phyloP scores from a whole-genome alignment of 495 filamentous ascomycete genomes.

The Apiosordaria backusii region DNA sequence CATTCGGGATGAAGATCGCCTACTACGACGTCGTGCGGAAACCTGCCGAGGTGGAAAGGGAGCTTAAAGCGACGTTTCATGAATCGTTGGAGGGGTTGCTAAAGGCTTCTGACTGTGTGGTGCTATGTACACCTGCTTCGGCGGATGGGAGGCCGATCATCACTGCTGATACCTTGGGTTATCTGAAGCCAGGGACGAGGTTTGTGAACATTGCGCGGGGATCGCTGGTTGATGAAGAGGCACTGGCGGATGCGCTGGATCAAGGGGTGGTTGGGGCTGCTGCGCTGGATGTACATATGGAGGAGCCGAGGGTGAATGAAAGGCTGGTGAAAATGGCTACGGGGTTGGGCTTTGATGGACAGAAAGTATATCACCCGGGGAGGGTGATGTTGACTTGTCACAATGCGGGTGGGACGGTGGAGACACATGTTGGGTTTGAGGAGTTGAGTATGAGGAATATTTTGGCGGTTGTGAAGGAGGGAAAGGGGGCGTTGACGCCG shows the following conservation, averaged over 20 bases:
- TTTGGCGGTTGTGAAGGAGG: conserved; percentile 50
- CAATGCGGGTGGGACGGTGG: conserved; percentile 68
- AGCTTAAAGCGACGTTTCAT: conserved; percentile 51
- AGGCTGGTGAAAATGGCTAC: conserved; percentile 47
- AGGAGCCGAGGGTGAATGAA: conserved; percentile 52
- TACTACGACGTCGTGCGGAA: conserved; percentile 67
- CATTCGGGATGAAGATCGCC: conserved; percentile 64
- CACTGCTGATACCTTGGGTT: conserved; percentile 44
- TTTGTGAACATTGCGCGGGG: conserved; percentile 75
- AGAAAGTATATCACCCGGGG: conserved; percentile 13
- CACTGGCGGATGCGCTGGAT: conserved; percentile 61
- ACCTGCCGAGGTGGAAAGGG: conserved; percentile 38
- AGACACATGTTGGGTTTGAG: conserved; percentile 71
- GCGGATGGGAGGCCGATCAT: conserved; percentile 55
- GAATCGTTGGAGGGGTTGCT: conserved; percentile 52
- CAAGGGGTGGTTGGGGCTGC: conserved; percentile 48
- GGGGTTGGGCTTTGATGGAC: conserved; percentile 5
- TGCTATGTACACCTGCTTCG: conserved; percentile 63
- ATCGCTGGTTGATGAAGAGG: conserved; percentile 65
- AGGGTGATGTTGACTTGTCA: conserved; percentile 62
- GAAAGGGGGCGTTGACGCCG: conserved; percentile 56
- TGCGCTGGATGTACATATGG: conserved; percentile 66
- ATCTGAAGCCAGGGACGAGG: conserved; percentile 54
- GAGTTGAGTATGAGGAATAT: conserved; percentile 70
- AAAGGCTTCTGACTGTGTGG: conserved; percentile 56